Base-by-base conservation (phyloP, 345 rosid genomes). In the Ceriops zippeliana region DNA sequence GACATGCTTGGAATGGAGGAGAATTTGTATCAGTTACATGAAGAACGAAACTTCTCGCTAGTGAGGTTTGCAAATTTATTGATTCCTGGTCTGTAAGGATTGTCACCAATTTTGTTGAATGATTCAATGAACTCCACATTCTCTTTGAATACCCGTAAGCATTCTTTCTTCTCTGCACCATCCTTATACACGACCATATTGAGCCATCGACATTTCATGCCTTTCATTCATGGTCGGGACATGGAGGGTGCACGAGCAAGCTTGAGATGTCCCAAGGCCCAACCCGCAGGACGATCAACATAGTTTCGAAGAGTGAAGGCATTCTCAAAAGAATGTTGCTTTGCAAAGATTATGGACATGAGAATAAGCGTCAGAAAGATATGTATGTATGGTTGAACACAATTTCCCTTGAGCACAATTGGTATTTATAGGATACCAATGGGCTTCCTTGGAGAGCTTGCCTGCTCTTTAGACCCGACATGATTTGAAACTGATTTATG, bases 41-140 rank as follows among this genome's bases (percentile, higher is more conserved):
- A 46, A 3, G 78, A 74, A 2, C 61, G 73, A 57, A 87, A 89
- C 56, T 87, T 92, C 38, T 87, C 77, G 1, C 73, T 37, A 1
- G 84, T 81, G 13, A 81, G 70, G 67, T 90, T 87, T 13, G 91
- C 76, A 76, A 86, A 86, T 28, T 70, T 65, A 34, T 90, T 90
- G 57, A 77, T 42, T 24, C 81, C 76, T 34, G 81, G 53, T 58
- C 47, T 66, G 63, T 73, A 84, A 53, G 77, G 67, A 49, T 0
- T 60, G 42, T 67, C 78, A 27, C 61, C 62, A 0, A 60, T 73
- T 13, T 71, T 76, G 70, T 83, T 86, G 71, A 77, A 83, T 7
- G 61, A 68, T 11, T 84, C 78, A 0, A 86, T 68, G 20, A 71
- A 79, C 46, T 81, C 65, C 58, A 86, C 61, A 67, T 84, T 87